Evolutionary conservation across 306 rosid genomes (phyloP), one percentile per base, ranked within the genome.

Genomic region (Oxytropis ochrocephala): DNA sequence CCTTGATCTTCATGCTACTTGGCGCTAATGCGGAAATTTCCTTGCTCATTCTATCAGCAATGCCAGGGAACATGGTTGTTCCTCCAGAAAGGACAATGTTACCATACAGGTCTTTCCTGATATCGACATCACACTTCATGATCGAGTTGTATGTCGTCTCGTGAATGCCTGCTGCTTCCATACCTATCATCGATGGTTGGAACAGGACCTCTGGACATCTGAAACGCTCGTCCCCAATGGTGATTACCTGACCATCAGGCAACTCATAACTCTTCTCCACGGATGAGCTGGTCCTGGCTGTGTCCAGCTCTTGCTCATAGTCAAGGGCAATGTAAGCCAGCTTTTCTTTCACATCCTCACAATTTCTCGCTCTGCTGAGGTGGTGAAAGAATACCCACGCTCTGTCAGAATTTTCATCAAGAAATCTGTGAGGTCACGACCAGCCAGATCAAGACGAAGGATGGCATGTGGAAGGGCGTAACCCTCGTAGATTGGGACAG

Each of bases 1-100:
- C 98, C 92, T 94, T 94, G 76, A 94, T 94, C 89, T 94, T 94
- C 98, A 94, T 94, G 84, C 97, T 90, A 86, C 98, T 94, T 6
- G 98, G 98, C 35, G 98, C 98, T 11, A 94, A 89, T 5, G 98
- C 97, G 50, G 98, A 85, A 30, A 94, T 90, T 85, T 94, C 98
- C 84, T 88, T 94, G 92, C 92, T 90, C 98, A 94, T 94, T 73
- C 98, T 85, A 46, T 94, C 98, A 75, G 95, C 98, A 75, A 94
- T 94, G 65, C 98, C 98, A 0, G 92, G 88, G 74, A 94, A 94
- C 98, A 94, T 94, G 80, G 98, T 94, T 33, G 98, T 85, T 65
- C 98, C 98, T 82, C 98, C 98, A 4, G 98, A 94, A 47, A 94
- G 97, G 59, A 94, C 98, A 80, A 94, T 88, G 91, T 94, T 94